Base-by-base conservation (phyloP, 768 basidiomycete species). In the Phylloporus sp. region DNA sequence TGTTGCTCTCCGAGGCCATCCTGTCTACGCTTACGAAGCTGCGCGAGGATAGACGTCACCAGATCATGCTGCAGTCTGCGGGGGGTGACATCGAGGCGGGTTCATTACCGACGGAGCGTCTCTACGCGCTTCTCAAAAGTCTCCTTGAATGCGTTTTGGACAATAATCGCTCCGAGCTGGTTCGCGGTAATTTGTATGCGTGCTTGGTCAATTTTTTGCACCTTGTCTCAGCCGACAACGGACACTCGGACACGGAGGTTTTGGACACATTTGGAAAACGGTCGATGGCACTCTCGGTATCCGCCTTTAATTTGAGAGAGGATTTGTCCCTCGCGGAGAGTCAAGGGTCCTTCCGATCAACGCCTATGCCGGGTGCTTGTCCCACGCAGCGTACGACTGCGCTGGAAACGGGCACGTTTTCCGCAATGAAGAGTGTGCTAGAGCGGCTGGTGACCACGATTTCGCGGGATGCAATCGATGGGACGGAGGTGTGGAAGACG, bases 401-500 rank as follows among this genome's bases (percentile, higher is more conserved):
- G 1, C 72, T 93, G 24, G 80, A 88, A 51, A 62, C 69, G 5
- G 82, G 85, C 5, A 87, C 85, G 55, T 65, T 93, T 10, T 69
- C 78, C 0, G 74, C 87, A 50, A 71, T 98, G 65, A 86, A 85
- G 59, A 70, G 76, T 6, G 75, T 75, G 31, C 76, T 86, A 59
- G 95, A 95, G 48, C 78, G 86, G 6, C 70, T 97, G 18, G 76
- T 93, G 0, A 71, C 81, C 0, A 76, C 82, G 32, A 75, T 95
- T 34, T 82, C 90, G 20, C 78, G 91, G n/a, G 95, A 98, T 63
- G 94, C 93, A 2, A 88, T 91, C 48, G 94, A 97, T 57, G 95
- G 94, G 7, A 85, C 90, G 16, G 94, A 97, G 68, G 91, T 97
- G 2, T 98, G 95, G 95, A 91, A 91, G 71, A 95, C 94, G 3